These are phyloP conservation scores for Drosera spatulata DNA, from an alignment of 179 eudicot genomes.

Conservation along the genomic window DNA sequence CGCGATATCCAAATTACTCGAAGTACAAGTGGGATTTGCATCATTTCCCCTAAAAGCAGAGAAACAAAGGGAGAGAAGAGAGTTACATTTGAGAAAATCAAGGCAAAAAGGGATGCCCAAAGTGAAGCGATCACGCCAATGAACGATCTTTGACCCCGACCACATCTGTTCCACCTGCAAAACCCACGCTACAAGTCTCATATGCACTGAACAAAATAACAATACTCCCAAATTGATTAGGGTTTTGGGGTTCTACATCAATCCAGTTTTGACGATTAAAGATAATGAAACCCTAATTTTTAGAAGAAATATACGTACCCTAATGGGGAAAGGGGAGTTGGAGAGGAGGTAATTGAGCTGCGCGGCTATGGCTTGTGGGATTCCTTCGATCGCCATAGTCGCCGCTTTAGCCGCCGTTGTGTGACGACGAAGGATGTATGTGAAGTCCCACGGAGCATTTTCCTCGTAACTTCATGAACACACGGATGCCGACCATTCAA, in stretches of 20 bases:
- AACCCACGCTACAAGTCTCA: neutral
- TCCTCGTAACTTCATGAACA: neutral
- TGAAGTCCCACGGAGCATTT: neutral
- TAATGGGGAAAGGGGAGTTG: slow-evolving; percentile 61
- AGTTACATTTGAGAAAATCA: slow-evolving; percentile 60
- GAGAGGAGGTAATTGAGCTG: slow-evolving; percentile 62
- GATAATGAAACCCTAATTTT: neutral
- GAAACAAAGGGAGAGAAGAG: neutral
- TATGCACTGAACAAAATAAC: too few relatives aligned
- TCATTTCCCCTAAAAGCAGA: neutral
- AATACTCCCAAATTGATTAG: too few relatives aligned
- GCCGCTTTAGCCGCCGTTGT: neutral
- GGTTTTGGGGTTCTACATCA: too few relatives aligned
- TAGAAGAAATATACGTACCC: slow-evolving; percentile 18
- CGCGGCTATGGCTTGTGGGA: slow-evolving; percentile 70
- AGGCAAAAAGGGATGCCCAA: slow-evolving; percentile 78
- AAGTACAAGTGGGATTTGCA: too few relatives aligned
- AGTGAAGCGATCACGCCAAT: slow-evolving; percentile 72
- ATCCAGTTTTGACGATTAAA: neutral
- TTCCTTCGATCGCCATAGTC: slow-evolving; percentile 52
- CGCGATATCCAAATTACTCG: too few relatives aligned
- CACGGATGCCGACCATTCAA: too few relatives aligned
- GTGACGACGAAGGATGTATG: neutral
- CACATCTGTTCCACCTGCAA: slow-evolving; percentile 84
- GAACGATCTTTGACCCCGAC: slow-evolving; percentile 60